Conservation (phyloP, 352 stramenopile genomes). For the Pythium oligandrum region DNA sequence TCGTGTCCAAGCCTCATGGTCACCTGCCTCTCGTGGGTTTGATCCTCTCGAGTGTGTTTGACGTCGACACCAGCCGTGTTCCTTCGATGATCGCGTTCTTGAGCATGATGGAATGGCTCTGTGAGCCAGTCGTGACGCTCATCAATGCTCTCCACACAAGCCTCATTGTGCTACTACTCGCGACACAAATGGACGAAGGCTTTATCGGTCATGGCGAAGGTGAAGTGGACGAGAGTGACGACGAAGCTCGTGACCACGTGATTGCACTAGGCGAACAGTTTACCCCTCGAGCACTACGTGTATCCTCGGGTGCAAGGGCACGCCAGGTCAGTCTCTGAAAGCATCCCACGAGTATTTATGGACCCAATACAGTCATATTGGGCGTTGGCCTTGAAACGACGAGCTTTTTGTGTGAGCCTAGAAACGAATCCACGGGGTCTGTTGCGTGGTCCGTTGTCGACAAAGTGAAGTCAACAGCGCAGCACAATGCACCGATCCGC, state of each 20-base stretch:
- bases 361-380: too few species aligned
- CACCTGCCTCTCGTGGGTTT: slow-evolving; percentile 32
- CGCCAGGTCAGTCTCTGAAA: too few species aligned
- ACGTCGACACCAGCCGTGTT: slow-evolving; percentile 17
- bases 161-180: slow-evolving; percentile 45
- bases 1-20: slow-evolving; percentile 36
- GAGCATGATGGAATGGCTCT: slow-evolving; percentile 48
- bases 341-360: too few species aligned
- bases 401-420: too few species aligned
- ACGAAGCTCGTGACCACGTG: slow-evolving; percentile 6
- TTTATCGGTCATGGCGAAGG: slow-evolving; percentile 20
- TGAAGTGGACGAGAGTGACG: slow-evolving; percentile 23
- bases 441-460: too few species aligned
- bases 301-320: too few species aligned
- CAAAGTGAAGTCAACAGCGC: too few species aligned
- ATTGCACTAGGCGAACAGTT: too few species aligned
- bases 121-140: slow-evolving; percentile 42
- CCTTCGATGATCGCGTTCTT: slow-evolving; percentile 33
- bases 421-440: too few species aligned
- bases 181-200: slow-evolving; percentile 39
- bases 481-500: slow-evolving; percentile 11
- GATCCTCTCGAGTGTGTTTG: slow-evolving; percentile 41
- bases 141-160: slow-evolving; percentile 51
- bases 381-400: too few species aligned
- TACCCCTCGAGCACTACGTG: too few species aligned